Evolutionary conservation across 2,329 filamentous ascomycete genomes (phyloP).

Genomic region (Aspergillus neotritici): DNA sequence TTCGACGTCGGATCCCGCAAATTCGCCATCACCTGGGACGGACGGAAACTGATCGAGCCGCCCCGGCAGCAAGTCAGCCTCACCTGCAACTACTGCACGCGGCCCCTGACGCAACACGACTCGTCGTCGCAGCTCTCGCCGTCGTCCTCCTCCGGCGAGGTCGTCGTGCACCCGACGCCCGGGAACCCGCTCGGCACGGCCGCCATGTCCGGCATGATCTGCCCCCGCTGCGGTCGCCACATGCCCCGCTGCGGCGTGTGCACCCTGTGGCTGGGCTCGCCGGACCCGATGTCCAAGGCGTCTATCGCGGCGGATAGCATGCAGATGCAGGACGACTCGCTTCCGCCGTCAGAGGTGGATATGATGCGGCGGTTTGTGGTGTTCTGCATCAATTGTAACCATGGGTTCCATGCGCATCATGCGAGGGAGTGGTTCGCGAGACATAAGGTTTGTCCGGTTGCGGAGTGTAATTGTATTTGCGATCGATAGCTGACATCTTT

Average conservation of each 20-base stretch:
- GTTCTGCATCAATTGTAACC: slow-evolving; percentile 59
- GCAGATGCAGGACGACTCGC: slow-evolving; percentile 20
- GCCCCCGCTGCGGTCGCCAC: slow-evolving; percentile 56
- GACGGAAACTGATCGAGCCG: slow-evolving; percentile 44
- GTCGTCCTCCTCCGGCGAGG: slow-evolving; percentile 24
- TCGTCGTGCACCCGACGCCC: slow-evolving; percentile 26
- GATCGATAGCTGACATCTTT: slow-evolving; percentile 20
- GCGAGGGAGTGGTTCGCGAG: slow-evolving; percentile 55
- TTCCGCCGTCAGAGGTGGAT: slow-evolving; percentile 34
- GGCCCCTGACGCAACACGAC: slow-evolving; percentile 47
- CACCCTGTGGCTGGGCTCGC: slow-evolving; percentile 55
- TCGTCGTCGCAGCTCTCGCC: slow-evolving; percentile 27
- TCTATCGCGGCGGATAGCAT: slow-evolving; percentile 27
- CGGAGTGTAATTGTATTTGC: slow-evolving; percentile 39
- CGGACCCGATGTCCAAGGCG: slow-evolving; percentile 47
- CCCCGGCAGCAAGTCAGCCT: slow-evolving; percentile 52
- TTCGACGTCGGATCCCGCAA: slow-evolving; percentile 56
- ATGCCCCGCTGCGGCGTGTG: slow-evolving; percentile 61
- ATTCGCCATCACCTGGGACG: slow-evolving; percentile 47
- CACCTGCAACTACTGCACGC: slow-evolving; percentile 57
- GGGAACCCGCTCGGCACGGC: slow-evolving; percentile 33
- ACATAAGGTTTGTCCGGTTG: slow-evolving; percentile 37
- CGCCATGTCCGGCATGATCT: slow-evolving; percentile 48
- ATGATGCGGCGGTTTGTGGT: slow-evolving; percentile 52
- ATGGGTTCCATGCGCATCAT: slow-evolving; percentile 60